Percentiles rank a stretch among this genome's conserved stretches.
Evolutionary conservation across 768 basidiomycete species (phyloP).

Genomic region (Ramaria rubella): DNA sequence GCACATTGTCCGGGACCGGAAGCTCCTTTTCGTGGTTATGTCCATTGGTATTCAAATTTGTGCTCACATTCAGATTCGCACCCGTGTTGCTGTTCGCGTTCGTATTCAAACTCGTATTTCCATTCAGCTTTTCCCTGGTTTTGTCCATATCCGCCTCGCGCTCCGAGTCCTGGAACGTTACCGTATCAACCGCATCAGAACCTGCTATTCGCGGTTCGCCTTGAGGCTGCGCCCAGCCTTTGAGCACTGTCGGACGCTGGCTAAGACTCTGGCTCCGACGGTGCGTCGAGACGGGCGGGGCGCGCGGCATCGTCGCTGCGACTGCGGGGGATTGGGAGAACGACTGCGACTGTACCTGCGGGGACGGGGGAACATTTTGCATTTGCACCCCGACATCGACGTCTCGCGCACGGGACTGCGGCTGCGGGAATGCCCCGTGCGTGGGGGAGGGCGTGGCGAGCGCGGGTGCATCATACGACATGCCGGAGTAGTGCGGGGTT

Average conservation of each 20-base stretch:
- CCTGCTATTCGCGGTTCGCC: constrained; percentile 54
- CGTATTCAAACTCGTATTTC: background rate
- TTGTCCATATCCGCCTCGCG: constrained; percentile 26
- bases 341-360: constrained; percentile 26
- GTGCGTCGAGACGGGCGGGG: constrained; percentile 74
- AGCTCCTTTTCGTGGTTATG: constrained; percentile 21
- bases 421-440: constrained; percentile 49
- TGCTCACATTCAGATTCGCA: background rate
- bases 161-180: constrained; percentile 24
- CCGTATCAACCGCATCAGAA: constrained; percentile 41
- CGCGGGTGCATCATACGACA: constrained; percentile 62
- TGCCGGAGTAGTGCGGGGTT: constrained; percentile 72
- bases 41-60: background rate
- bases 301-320: constrained; percentile 47
- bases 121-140: constrained; percentile 25
- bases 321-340: constrained; percentile 20
- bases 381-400: constrained; percentile 48
- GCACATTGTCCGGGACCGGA: constrained; percentile 14
- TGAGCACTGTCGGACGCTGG: constrained; percentile 52
- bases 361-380: no score
- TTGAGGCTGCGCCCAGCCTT: constrained; percentile 50
- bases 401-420: constrained; percentile 52
- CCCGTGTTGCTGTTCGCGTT: background rate
- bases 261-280: constrained; percentile 79
- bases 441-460: constrained; percentile 50